Conservation (phyloP, 2,329 filamentous ascomycete species). For the Scolecobasidium constrictum region DNA sequence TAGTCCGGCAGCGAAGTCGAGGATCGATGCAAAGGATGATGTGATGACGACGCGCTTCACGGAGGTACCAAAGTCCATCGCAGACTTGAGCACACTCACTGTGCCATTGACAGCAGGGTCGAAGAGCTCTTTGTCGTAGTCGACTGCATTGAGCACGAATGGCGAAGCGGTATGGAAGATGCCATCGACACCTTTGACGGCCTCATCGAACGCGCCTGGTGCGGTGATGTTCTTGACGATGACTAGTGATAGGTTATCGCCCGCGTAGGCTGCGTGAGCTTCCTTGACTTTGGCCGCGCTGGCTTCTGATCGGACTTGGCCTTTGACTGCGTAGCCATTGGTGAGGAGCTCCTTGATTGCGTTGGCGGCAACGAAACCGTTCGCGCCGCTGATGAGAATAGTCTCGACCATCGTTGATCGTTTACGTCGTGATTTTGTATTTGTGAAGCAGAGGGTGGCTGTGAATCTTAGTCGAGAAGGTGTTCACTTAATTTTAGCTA, state of each 20-base stretch:
- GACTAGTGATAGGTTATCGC: slow-evolving; percentile 4
- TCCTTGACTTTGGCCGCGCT: slow-evolving; percentile 8
- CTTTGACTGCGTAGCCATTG: slow-evolving; percentile 10
- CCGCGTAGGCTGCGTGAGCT: slow-evolving; percentile 6
- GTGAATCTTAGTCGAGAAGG: no score
- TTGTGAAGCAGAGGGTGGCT: no score
- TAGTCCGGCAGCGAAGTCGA: slow-evolving; percentile 3
- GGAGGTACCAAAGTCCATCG: slow-evolving; percentile 43
- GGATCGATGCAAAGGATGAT: slow-evolving; percentile 10
- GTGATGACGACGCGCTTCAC: slow-evolving; percentile 57
- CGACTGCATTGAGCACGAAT: slow-evolving; percentile 1
- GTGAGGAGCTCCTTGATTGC: slow-evolving; percentile 12
- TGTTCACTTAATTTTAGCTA: no score
- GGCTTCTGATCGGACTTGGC: slow-evolving; percentile 8
- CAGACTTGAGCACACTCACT: slow-evolving; percentile 40
- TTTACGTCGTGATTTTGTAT: no score
- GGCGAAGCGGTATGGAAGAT: slow-evolving; percentile 13
- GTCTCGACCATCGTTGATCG: neutral
- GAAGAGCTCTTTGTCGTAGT: slow-evolving; percentile 11
- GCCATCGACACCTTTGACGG: slow-evolving; percentile 7
- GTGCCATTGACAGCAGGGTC: slow-evolving; percentile 13
- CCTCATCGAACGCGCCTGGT: slow-evolving; percentile 10
- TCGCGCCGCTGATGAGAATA: slow-evolving; percentile 11
- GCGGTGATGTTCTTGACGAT: slow-evolving; percentile 12
- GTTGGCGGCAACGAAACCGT: slow-evolving; percentile 11